Base-by-base conservation (phyloP, 2,329 filamentous ascomycete genomes). In the Cryphonectria nitschkei region DNA sequence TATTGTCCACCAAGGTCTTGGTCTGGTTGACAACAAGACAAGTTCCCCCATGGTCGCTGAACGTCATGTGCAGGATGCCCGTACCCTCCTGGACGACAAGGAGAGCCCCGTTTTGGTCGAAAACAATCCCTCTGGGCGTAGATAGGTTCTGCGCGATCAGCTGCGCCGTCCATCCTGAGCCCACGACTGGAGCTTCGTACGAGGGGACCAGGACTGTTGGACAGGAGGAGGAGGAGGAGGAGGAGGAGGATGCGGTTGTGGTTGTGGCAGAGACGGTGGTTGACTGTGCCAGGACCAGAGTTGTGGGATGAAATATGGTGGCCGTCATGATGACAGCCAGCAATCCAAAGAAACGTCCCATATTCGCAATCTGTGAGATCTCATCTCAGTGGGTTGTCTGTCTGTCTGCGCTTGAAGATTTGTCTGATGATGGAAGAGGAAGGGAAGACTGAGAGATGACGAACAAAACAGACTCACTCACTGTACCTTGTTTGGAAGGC, bases 101-200 rank as follows among this genome's bases (percentile, higher is more conserved):
- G 19, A 88, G 78, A 3, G 79, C 82, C 5, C 84, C 84, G 46
- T 79, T 77, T 5, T 71, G 74, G 73, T 88, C 86, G 69, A 87
- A 83, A 6, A 81, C 75, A 65, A 87, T 80, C 63, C 81, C 79
- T 16, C 85, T 81, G 1, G 85, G 85, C 14, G 77, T 79, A 5
- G 70, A 74, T 56, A 84, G 75, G 5, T 76, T 76, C 0, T 73
- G 76, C 60, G 76, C 78, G 22, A 82, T 71, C 9, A 82, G 74
- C 61, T 81, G 80, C 1, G 78, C 76, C 0, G 74, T 76, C 75
- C 79, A 82, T 3, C 80, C 81, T 5, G 71, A 68, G 9, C 74
- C 77, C 9, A 80, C 76, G 0, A 77, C 73, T 0, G 80, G 80
- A 14, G 75, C 68, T 13, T 74, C 70, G 69, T 79, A 77, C 1